Evolutionary conservation across 148 eudicot genomes (phyloP).

Genomic region (Dianthus caryophyllus): DNA sequence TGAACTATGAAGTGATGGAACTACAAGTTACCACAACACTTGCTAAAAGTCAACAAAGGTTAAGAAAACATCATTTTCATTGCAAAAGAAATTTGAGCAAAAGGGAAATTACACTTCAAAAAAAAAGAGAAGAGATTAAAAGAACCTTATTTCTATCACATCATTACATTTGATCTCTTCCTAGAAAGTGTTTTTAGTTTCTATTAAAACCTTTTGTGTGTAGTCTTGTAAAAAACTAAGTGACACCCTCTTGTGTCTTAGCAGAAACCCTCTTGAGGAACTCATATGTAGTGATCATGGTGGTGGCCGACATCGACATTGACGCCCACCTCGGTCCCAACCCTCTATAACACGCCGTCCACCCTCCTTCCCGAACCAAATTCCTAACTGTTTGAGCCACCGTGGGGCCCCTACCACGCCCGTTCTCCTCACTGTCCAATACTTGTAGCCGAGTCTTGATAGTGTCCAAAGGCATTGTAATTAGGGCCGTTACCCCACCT

Average conservation of each 20-base stretch:
- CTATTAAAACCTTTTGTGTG: not conserved
- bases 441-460: slow-evolving; percentile 70
- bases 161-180: slow-evolving; percentile 15
- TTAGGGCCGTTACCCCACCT: slow-evolving; percentile 54
- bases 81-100: slow-evolving; percentile 9
- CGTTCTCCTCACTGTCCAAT: slow-evolving; percentile 51
- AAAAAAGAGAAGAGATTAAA: not conserved
- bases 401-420: slow-evolving; percentile 42
- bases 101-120: not conserved
- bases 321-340: slow-evolving; percentile 73
- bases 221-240: slow-evolving; percentile 17
- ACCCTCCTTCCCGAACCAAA: slow-evolving; percentile 63
- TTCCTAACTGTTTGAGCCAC: slow-evolving; percentile 49
- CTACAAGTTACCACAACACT: too few relatives aligned
- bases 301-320: slow-evolving; percentile 68
- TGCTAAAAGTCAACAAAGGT: not conserved
- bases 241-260: slow-evolving; percentile 45
- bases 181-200: not conserved
- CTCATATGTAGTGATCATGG: slow-evolving; percentile 77
- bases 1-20: too few relatives aligned
- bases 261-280: slow-evolving; percentile 62
- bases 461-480: slow-evolving; percentile 69
- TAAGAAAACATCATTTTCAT: not conserved
- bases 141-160: not conserved
- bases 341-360: slow-evolving; percentile 68